Evolutionary conservation across 345 rosid genomes (phyloP).

Genomic region (Citrus trifoliata): DNA sequence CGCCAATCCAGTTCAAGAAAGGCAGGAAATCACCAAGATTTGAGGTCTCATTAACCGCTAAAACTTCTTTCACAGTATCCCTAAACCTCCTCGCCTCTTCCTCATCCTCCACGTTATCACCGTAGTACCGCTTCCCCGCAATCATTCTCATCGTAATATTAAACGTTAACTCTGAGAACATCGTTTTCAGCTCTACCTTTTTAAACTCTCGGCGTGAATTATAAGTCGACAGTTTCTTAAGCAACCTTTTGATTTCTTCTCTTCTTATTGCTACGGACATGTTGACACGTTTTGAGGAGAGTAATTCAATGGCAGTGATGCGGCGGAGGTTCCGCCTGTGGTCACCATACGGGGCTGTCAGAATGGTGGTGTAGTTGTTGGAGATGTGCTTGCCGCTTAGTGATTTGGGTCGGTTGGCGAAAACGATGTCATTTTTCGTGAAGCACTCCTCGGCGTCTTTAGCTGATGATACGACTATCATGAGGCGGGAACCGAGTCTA

Average conservation of each 20-base stretch:
- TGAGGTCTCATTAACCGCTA: conserved; percentile 8
- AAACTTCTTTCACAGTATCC: conserved; percentile 24
- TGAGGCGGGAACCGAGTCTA: conserved; percentile 31
- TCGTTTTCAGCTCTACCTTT: conserved; percentile 42
- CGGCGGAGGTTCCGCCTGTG: conserved; percentile 70
- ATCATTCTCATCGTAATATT: conserved; percentile 25
- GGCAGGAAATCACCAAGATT: conserved; percentile 40
- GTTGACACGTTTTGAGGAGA: conserved; percentile 48
- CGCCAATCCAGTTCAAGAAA: conserved; percentile 27
- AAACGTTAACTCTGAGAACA: conserved; percentile 32
- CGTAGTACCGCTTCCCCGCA: conserved; percentile 56
- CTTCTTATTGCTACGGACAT: conserved; percentile 22
- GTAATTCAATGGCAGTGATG: conserved; percentile 39
- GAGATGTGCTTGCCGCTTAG: conserved; percentile 30
- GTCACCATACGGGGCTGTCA: conserved; percentile 46
- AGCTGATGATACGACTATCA: conserved; percentile 32
- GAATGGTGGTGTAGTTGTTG: conserved; percentile 36
- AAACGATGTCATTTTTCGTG: conserved; percentile 41
- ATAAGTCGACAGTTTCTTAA: conserved; percentile 29
- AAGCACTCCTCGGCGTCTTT: conserved; percentile 49
- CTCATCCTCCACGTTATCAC: conserved; percentile 34
- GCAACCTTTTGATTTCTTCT: conserved; percentile 42
- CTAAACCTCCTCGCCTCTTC: conserved; percentile 36
- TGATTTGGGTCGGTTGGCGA: conserved; percentile 40
- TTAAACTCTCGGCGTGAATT: conserved; percentile 16